A percentile compares a stretch with the other conserved stretches of the same genome.
These are phyloP conservation scores for Castanospermum australe DNA, from an alignment of 306 rosid genomes.

Conservation along the genomic window DNA sequence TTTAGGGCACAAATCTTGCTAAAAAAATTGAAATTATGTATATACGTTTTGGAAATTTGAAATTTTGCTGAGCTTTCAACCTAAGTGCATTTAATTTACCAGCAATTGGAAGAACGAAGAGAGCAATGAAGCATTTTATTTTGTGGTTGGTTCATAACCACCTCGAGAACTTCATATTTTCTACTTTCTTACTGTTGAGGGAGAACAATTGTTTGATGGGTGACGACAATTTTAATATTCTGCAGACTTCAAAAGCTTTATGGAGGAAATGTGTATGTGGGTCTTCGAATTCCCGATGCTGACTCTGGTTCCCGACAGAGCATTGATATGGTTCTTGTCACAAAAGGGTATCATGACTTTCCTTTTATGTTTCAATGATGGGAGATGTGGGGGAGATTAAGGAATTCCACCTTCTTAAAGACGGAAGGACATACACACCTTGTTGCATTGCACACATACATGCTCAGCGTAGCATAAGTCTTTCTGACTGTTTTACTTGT, in stretches of 20 bases:
- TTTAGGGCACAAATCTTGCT: background rate
- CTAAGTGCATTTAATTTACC: background rate
- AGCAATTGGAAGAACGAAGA: background rate
- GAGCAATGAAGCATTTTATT: background rate
- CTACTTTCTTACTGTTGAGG: background rate
- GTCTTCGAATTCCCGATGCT: constrained; percentile 95
- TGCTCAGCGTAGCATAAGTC: background rate
- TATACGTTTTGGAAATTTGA: background rate
- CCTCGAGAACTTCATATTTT: too few relatives aligned
- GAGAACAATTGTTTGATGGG: background rate
- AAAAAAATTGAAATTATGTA: background rate
- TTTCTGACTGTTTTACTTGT: background rate
- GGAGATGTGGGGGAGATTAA: background rate
- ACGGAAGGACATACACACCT: background rate
- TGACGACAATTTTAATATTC: background rate
- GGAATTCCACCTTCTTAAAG: background rate
- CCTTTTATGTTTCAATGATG: background rate
- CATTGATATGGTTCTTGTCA: constrained; percentile 71
- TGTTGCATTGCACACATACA: background rate
- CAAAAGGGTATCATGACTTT: constrained; percentile 47
- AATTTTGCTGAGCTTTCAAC: background rate
- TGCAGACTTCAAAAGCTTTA: constrained; percentile 69
- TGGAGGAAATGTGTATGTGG: constrained; percentile 68
- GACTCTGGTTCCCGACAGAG: constrained; percentile 67
- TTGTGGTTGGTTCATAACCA: background rate